Base-by-base conservation (phyloP, 805 yeast genomes). In the Jamesozyma lodderae region DNA sequence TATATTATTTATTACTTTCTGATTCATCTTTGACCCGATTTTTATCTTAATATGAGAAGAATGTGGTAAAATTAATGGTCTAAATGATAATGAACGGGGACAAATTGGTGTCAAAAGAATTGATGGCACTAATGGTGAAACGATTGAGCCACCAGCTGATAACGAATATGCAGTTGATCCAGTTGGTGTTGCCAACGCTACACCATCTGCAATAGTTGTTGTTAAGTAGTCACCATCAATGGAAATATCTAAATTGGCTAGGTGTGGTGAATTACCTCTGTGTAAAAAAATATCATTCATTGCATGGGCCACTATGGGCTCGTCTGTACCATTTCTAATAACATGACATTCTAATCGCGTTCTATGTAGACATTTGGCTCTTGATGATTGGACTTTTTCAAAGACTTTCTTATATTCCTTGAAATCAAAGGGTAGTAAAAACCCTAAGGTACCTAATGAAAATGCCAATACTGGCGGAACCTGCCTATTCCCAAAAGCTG, bases 151-250 rank as follows among this genome's bases (percentile, higher is more conserved):
- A 11, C 97, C 96, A 1, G 94, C 76, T 21, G 85, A 75, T 37
- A 88, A 64, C 0, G 95, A 83, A 54, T 88, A 88, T 0, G 96
- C 96, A 0, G 96, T 88, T 8, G 95, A 84, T 0, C 97, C 97
- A 0, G 96, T 88, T 14, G 97, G 97, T 0, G 96, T 83, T 3
- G 92, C 72, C 33, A 86, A 68, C 4, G 79, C 75, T 7, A 88
- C 71, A 27, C 97, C 97, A 60, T 90, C 97, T 1, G 94, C 95
- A 0, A 90, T 82, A 4, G 96, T 87, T 37, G 88, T 75, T 6
- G 97, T 90, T 38, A 90, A 64, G 52, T 79, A 81, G 55, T 82
- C 80, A 17, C 84, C 86, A 57, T 88, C 92, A 20, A 88, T 80
- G 46, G 70, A 77, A n/a, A 90, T 79, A 47, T 88, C 96, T 42